Percentiles rank a stretch among this genome's conserved stretches.
These are phyloP conservation scores for Wickerhamiella kazuoi DNA, from an alignment of 805 yeast species.

Conservation along the genomic window DNA sequence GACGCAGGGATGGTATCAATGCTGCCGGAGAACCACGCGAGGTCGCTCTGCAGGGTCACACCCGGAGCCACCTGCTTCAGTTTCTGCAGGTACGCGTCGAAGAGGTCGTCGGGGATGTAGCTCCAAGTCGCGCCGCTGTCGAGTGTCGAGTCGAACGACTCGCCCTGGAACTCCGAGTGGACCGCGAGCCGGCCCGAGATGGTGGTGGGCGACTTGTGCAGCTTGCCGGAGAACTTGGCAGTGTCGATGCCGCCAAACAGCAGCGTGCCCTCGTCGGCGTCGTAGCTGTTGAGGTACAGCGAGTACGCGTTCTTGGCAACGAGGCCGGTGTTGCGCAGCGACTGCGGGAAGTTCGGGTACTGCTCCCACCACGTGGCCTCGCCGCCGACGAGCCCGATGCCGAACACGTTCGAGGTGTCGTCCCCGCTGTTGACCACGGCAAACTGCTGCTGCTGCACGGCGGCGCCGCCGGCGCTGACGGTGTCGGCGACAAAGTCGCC, in stretches of 20 bases:
- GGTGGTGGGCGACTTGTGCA: too few species aligned
- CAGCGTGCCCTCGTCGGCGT: conserved; percentile 22
- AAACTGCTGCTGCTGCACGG: conserved; percentile 37
- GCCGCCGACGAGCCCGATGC: conserved; percentile 21
- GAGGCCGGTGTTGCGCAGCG: conserved; percentile 25
- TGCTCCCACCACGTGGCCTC: conserved; percentile 21
- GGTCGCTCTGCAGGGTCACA: too few species aligned
- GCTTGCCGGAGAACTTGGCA: conserved; percentile 25
- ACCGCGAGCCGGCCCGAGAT: too few species aligned
- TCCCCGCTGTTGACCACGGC: conserved; percentile 57
- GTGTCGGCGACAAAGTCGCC: conserved; percentile 44
- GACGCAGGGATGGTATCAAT: too few species aligned
- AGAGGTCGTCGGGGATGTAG: too few species aligned
- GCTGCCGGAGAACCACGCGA: too few species aligned
- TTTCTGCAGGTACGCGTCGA: too few species aligned
- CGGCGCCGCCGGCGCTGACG: conserved; percentile 31
- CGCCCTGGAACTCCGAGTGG: too few species aligned
- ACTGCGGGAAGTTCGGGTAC: conserved; percentile 21
- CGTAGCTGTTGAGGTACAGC: conserved; percentile 25
- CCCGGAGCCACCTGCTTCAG: too few species aligned
- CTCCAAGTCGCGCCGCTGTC: too few species aligned
- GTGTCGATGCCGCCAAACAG: conserved; percentile 31
- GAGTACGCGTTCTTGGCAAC: conserved; percentile 29
- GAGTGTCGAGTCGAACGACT: too few species aligned
- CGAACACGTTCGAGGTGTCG: conserved; percentile 38